Evolutionary conservation across 164 flowering plant species (phyloP), one percentile per base, ranked within the genome.

Genomic region (Protea cynaroides): DNA sequence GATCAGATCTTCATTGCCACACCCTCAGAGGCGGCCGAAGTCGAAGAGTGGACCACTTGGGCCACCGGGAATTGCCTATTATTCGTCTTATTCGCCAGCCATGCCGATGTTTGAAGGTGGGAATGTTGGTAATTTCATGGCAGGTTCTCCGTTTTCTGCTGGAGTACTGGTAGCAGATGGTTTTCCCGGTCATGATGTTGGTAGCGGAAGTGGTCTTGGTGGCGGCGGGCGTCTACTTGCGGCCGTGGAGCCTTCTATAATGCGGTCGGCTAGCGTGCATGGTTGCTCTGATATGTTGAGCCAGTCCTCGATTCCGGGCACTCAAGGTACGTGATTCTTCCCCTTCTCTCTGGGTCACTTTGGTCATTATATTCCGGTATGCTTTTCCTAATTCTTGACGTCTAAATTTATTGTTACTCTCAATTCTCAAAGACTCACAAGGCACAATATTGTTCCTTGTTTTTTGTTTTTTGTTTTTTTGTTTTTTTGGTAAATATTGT

Each of bases 31-130:
- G 75, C 74, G 84, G 65, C 98, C 90, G 0, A 89, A 87, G 72
- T 83, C 98, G 0, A 94, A 89, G 66, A 94, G 98, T 47, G 98
- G 98, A 34, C 97, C 98, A 4, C 85, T 94, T 50, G 96, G 95
- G 2, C 85, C 86, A 23, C 92, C 92, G 11, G 97, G 96, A 10
- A 34, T 77, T 38, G 89, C 86, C 0, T 83, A 76, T 67, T 74
- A 86, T 68, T 79, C 92, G 1, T 56, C 76, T 72, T 79, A 85
- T 62, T 84, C 97, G 1, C 90, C 96, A 43, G 81, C 76, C 0
- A 63, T 74, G 58, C 84, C 78, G 1, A 71, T 79, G 76, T 80
- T 79, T 69, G 86, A 87, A 3, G 84, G 82, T 15, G 76, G 72
- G 21, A 76, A 73, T 66, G 67, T 51, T 24, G 80, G 75, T 22